Evolutionary conservation across 352 stramenopile species (phyloP), one percentile per base, ranked within the genome.

Genomic region (Phytophthora citricola): DNA sequence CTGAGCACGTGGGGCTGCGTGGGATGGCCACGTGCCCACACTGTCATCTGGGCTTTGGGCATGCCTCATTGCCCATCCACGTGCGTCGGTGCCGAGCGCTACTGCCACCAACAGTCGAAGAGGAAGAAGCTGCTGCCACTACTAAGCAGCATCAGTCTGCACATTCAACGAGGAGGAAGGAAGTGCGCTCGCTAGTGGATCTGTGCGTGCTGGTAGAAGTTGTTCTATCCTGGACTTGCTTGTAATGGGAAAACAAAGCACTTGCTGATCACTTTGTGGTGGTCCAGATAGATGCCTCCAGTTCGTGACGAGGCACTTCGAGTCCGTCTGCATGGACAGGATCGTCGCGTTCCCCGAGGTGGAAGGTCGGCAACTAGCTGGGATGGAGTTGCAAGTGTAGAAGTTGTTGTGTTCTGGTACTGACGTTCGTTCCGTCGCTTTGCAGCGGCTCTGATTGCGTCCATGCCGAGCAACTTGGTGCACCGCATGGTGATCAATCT

Each of bases 401-500:
- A 39, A 6, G 5, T 11, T 4, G n/a, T 43, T 43, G 38, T 22
- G 38, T 11, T 20, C 2, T 43, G 9, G 38, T 54, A 24, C 3
- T 48, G 32, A 44, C n/a, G 6, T 11, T 14, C 48, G 38, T 41
- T 6, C 50, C 58, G 27, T 61, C 10, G 32, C 36, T 2, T 51
- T 51, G 12, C 41, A 91, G 83, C 76, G 27, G 76, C 72, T 40
- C 57, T 93, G 66, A 82, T 93, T 12, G 81, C 83, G 24, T 79
- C 83, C n/a, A 65, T 93, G 39, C 85, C 85, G 7, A 80, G 62
- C 15, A 71, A 79, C 36, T 73, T 93, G 15, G 66, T 91, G 58
- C 85, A 91, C 48, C 81, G 85, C 17, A 85, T 93, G 62, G 78
- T 93, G 47, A 66, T 83, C 36, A 86, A 75, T 32, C 67, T 93